Conservation (phyloP, 2,329 filamentous ascomycete species). For the Lojkania enalia region DNA sequence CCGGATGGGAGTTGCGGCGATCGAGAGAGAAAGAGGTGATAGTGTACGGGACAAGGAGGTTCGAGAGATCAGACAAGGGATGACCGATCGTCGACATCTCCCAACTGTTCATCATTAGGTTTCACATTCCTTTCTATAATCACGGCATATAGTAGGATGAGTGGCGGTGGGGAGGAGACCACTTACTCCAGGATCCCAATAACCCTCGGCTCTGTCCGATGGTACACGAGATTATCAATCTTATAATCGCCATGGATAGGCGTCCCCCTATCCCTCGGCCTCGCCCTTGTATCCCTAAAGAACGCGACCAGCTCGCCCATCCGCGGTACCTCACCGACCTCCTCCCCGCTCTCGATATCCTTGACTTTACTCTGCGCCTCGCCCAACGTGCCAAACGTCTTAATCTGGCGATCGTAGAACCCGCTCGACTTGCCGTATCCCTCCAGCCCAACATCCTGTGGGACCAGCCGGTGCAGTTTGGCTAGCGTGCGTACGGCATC, state of each 20-base stretch:
- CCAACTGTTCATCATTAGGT: slow-evolving; percentile 57
- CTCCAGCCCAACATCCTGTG: slow-evolving; percentile 66
- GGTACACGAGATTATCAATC: slow-evolving; percentile 66
- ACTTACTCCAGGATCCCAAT: slow-evolving; percentile 84
- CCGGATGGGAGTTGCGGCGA: slow-evolving; percentile 42
- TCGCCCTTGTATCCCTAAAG: slow-evolving; percentile 66
- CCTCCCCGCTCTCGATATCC: slow-evolving; percentile 74
- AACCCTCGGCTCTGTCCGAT: slow-evolving; percentile 79
- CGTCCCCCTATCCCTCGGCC: slow-evolving; percentile 73
- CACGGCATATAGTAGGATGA: not conserved
- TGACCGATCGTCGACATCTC: slow-evolving; percentile 96
- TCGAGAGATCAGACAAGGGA: slow-evolving; percentile 83
- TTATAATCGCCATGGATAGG: slow-evolving; percentile 94
- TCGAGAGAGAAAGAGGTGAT: slow-evolving; percentile 38
- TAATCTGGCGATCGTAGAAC: slow-evolving; percentile 82
- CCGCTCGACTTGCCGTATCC: slow-evolving; percentile 70
- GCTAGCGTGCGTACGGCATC: slow-evolving; percentile 79
- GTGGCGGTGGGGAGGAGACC: not conserved
- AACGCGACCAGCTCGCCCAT: slow-evolving; percentile 76
- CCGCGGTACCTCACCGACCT: slow-evolving; percentile 78
- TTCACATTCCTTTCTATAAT: not conserved
- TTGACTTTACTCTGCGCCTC: slow-evolving; percentile 69
- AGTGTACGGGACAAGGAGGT: slow-evolving; percentile 60
- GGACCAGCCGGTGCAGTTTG: slow-evolving; percentile 74
- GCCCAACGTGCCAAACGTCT: slow-evolving; percentile 78